These are phyloP conservation scores for Sporothrix globosa DNA, from an alignment of 2,329 filamentous ascomycete genomes.

Conservation along the genomic window DNA sequence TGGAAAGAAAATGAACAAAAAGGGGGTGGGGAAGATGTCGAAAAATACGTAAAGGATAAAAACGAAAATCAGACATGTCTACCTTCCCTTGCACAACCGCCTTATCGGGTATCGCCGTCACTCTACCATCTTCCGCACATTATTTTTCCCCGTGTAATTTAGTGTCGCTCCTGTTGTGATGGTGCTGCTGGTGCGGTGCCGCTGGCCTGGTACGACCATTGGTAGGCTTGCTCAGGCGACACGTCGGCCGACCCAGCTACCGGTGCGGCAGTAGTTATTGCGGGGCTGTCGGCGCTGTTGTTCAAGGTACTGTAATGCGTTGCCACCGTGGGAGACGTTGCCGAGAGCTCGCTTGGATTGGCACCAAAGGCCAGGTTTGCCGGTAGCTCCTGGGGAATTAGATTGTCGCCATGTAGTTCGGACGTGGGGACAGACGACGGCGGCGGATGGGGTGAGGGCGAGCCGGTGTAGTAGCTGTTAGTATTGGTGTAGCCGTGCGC, in stretches of 20 bases:
- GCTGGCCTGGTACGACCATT: background rate
- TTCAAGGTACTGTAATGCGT: background rate
- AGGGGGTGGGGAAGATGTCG: background rate
- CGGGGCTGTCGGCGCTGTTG: background rate
- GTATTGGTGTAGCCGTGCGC: slow-evolving; percentile 6
- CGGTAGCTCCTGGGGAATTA: slow-evolving; percentile 25
- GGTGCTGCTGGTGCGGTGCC: background rate
- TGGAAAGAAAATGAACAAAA: background rate
- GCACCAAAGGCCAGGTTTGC: background rate
- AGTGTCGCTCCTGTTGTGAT: background rate
- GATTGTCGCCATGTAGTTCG: slow-evolving; percentile 22
- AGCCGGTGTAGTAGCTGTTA: slow-evolving; percentile 16
- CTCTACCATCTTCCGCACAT: background rate
- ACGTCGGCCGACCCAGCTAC: background rate
- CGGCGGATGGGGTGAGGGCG: background rate
- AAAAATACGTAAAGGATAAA: background rate
- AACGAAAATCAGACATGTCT: background rate
- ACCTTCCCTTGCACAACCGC: background rate
- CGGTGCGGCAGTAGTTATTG: background rate
- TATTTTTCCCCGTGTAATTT: background rate
- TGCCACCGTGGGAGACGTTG: background rate
- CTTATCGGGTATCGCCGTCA: background rate
- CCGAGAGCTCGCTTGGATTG: slow-evolving; percentile 15
- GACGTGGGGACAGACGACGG: slow-evolving; percentile 1
- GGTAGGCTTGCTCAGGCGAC: slow-evolving; percentile 9